Percentiles rank a stretch among this genome's conserved stretches.
Evolutionary conservation across 345 rosid species (phyloP).

Genomic region (Iberis pinnata): DNA sequence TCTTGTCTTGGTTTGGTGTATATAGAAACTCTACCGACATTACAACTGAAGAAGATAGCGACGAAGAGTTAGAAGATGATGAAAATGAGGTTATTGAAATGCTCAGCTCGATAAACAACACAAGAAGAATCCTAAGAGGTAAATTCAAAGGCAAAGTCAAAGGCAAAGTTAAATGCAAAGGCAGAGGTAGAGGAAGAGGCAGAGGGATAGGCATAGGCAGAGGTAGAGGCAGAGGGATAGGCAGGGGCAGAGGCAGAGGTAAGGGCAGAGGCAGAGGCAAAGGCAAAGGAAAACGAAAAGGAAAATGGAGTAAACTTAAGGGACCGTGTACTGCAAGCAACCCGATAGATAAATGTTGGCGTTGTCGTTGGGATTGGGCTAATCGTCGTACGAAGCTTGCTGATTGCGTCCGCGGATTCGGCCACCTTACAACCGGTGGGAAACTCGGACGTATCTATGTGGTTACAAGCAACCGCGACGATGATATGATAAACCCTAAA

Average conservation of each 20-base stretch:
- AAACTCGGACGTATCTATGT: constrained; percentile 44
- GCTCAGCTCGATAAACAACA: constrained; percentile 44
- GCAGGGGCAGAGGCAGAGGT: no score
- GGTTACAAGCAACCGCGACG: constrained; percentile 56
- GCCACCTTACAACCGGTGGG: constrained; percentile 55
- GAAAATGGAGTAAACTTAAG: constrained; percentile 29
- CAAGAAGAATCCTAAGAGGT: constrained; percentile 39
- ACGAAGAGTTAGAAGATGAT: constrained; percentile 4
- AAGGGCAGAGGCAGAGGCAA: no score
- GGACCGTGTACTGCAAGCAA: constrained; percentile 64
- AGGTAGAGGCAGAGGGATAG: no score
- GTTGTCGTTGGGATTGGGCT: constrained; percentile 64
- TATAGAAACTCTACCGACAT: constrained; percentile 30
- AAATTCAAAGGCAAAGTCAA: constrained; percentile 25
- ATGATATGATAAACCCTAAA: constrained; percentile 45
- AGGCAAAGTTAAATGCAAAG: no score
- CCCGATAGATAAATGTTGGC: constrained; percentile 85
- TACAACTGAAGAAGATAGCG: constrained; percentile 6
- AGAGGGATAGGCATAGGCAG: no score
- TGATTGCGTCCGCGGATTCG: constrained; percentile 63
- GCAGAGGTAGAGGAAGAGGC: no score
- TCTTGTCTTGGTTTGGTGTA: constrained; percentile 10
- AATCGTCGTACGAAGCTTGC: constrained; percentile 46
- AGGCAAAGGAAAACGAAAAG: no score
- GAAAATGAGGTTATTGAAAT: constrained; percentile 32